Conservation (phyloP, 345 rosid species). For the Tarenaya hassleriana region DNA sequence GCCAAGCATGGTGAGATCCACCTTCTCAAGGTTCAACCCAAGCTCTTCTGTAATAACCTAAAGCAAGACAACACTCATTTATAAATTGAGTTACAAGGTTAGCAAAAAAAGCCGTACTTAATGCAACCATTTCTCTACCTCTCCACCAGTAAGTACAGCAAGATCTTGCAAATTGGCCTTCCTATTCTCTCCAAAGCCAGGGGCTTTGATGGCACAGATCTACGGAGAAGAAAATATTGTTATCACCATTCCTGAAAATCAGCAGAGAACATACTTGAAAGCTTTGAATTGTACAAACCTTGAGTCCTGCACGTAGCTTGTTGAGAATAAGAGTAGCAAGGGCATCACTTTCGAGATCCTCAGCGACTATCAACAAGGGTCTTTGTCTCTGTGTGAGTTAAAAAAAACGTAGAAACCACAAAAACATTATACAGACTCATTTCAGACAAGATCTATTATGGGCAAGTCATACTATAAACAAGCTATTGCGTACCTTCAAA, state of each 20-base stretch:
- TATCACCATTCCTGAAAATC: not conserved
- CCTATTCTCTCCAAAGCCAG: slow-evolving; percentile 97
- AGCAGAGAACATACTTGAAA: not conserved
- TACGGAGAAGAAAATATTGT: slow-evolving; percentile 20
- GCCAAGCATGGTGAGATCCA: slow-evolving; percentile 74
- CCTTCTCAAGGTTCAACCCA: slow-evolving; percentile 88
- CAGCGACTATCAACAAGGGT: slow-evolving; percentile 77
- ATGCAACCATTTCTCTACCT: slow-evolving; percentile 31
- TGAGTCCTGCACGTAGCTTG: slow-evolving; percentile 95
- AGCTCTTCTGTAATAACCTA: slow-evolving; percentile 86
- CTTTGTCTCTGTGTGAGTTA: slow-evolving; percentile 63
- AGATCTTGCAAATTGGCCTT: slow-evolving; percentile 81
- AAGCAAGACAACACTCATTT: slow-evolving; percentile 3
- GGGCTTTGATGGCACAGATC: slow-evolving; percentile 97
- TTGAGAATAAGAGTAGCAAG: slow-evolving; percentile 80
- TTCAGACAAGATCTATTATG: not conserved
- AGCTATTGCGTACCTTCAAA: slow-evolving; percentile 54
- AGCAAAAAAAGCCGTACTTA: not conserved
- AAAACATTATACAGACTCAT: slow-evolving; percentile 9
- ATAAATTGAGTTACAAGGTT: not conserved
- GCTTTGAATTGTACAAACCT: slow-evolving; percentile 40
- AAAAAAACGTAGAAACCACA: not conserved
- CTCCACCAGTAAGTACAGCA: slow-evolving; percentile 78
- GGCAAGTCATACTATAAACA: not conserved
- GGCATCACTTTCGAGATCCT: slow-evolving; percentile 96